Evolutionary conservation across 1,284 basidiomycete genomes (phyloP).

Genomic region (Cryptococcus sp.): DNA sequence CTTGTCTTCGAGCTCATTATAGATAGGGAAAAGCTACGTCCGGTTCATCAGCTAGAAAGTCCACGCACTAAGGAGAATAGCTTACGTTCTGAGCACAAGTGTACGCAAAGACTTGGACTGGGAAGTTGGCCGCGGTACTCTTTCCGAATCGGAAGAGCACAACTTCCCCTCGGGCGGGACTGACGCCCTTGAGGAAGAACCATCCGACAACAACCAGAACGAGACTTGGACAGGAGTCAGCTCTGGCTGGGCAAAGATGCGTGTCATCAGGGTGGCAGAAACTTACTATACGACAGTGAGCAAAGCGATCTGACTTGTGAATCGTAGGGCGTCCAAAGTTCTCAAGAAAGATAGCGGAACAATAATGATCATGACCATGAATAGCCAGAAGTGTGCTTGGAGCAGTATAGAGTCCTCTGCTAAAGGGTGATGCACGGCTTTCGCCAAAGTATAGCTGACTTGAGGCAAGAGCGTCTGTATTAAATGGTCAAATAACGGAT

Average conservation of each 20-base stretch:
- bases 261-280: conserved; percentile 47
- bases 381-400: conserved; percentile 80
- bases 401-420: conserved; percentile 64
- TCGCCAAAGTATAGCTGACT: conserved; percentile 81
- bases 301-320: conserved; percentile 54
- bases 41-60: conserved; percentile 10
- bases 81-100: conserved; percentile 88
- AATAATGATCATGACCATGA: conserved; percentile 76
- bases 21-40: conserved; percentile 63
- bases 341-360: conserved; percentile 85
- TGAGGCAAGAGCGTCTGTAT: conserved; percentile 74
- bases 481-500: not conserved
- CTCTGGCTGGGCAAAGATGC: not conserved
- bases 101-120: conserved; percentile 93
- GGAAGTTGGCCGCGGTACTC: conserved; percentile 67
- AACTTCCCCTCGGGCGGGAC: conserved; percentile 44
- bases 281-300: conserved; percentile 61
- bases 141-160: conserved; percentile 42
- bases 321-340: conserved; percentile 65
- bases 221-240: conserved; percentile 56
- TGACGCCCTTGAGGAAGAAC: conserved; percentile 49
- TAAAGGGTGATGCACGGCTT: conserved; percentile 61
- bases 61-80: conserved; percentile 14
- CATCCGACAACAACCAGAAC: conserved; percentile 63
- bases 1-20: conserved; percentile 85